phyloP scores from a whole-genome alignment of 805 yeast genomes.

The Lipomyces sp. region DNA sequence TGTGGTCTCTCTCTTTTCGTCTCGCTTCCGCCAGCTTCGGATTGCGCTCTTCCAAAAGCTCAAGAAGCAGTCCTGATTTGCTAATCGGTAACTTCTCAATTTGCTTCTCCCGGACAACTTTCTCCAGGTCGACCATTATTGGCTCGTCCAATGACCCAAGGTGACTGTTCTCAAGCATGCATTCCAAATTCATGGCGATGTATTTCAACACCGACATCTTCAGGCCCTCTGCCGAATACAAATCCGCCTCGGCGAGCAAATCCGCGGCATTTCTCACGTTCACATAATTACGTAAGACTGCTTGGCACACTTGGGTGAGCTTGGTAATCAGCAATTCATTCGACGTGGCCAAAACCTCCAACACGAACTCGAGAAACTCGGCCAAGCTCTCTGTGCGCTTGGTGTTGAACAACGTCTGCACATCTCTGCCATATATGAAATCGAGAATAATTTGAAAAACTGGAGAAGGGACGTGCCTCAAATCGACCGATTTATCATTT shows the following conservation, averaged over 20 bases:
- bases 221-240: conserved; percentile 58
- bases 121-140: conserved; percentile 28
- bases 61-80: conserved; percentile 28
- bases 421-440: conserved; percentile 61
- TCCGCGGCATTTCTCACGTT: conserved; percentile 62
- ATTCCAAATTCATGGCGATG: conserved; percentile 66
- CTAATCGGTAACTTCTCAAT: conserved; percentile 32
- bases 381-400: conserved; percentile 44
- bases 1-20: conserved; percentile 22
- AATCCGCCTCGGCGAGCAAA: conserved; percentile 60
- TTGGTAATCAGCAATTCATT: conserved; percentile 67
- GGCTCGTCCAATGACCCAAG: conserved; percentile 16
- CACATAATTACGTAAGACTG: conserved; percentile 50
- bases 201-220: conserved; percentile 69
- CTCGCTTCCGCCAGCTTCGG: conserved; percentile 24
- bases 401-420: conserved; percentile 45
- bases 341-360: conserved; percentile 64
- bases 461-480: conserved; percentile 50
- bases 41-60: conserved; percentile 33
- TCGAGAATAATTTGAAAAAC: conserved; percentile 58
- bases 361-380: conserved; percentile 57
- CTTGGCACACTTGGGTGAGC: conserved; percentile 65
- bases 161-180: conserved; percentile 56
- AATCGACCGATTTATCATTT: conserved; percentile 41
- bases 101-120: conserved; percentile 28